phyloP scores from a whole-genome alignment of 2,329 filamentous ascomycete genomes.

The Dactylellina cionopaga region DNA sequence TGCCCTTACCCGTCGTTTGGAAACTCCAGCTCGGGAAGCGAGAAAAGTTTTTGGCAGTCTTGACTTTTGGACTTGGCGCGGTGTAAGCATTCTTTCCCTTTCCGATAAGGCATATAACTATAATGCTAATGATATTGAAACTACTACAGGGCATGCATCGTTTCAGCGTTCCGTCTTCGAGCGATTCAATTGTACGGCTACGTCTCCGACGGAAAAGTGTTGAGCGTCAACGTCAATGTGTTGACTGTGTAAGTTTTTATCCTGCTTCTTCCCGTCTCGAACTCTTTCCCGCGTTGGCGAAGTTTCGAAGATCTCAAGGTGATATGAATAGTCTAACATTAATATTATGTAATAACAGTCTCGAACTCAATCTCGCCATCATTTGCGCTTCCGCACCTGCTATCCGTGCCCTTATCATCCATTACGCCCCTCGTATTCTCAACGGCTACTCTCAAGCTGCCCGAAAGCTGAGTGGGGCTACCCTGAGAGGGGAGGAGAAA shows the following conservation, averaged over 20 bases:
- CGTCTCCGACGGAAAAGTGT: conserved; percentile 24
- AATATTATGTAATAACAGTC: neutral
- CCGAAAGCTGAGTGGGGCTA: neutral
- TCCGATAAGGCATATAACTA: neutral
- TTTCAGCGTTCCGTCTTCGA: conserved; percentile 38
- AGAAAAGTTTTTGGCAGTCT: conserved; percentile 40
- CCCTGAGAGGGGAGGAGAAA: conserved; percentile 4
- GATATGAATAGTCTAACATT: neutral
- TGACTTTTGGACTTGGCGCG: conserved; percentile 48
- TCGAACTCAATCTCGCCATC: conserved; percentile 47
- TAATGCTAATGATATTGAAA: neutral
- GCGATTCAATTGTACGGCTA: conserved; percentile 39
- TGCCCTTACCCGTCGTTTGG: conserved; percentile 46
- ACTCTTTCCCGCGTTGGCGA: too few species aligned
- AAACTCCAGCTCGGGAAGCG: conserved; percentile 23
- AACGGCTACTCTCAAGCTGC: conserved; percentile 38
- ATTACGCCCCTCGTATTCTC: conserved; percentile 32
- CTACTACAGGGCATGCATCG: conserved; percentile 47
- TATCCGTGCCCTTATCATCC: conserved; percentile 42
- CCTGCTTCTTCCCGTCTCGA: too few species aligned
- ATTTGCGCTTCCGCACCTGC: conserved; percentile 44
- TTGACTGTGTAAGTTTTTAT: conserved; percentile 34
- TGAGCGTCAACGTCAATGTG: conserved; percentile 29
- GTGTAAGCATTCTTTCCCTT: conserved; percentile 16
- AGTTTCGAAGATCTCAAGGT: too few species aligned